Conservation (phyloP, 306 rosid genomes). For the Quercus rubra region DNA sequence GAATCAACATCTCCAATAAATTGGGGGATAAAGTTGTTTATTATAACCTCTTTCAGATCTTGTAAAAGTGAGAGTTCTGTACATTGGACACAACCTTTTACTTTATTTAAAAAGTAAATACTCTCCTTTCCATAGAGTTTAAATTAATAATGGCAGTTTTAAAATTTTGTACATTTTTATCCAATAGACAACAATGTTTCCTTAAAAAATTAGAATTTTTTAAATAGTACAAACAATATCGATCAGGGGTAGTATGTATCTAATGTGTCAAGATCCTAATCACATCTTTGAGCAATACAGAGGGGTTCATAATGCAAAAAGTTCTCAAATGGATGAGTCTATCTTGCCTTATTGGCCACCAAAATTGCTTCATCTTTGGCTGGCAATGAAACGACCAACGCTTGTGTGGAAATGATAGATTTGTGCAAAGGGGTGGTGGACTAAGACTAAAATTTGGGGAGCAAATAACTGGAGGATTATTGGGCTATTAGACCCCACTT, state of each 20-base stretch:
- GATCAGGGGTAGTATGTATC: too few species aligned
- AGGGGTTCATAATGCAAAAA: background rate
- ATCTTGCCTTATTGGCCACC: slow-evolving; percentile 8
- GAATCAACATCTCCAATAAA: too few species aligned
- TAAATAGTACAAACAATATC: too few species aligned
- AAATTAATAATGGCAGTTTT: too few species aligned
- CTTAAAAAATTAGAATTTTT: too few species aligned
- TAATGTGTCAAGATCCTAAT: background rate
- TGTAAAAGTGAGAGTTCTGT: too few species aligned
- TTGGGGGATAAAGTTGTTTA: fast-evolving
- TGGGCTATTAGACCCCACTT: slow-evolving; percentile 7
- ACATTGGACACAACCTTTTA: fast-evolving
- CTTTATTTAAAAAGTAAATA: too few species aligned
- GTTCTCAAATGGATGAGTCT: background rate
- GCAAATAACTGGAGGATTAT: slow-evolving; percentile 21
- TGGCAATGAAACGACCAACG: slow-evolving; percentile 14
- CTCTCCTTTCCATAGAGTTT: too few species aligned
- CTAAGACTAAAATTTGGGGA: background rate
- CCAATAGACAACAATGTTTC: too few species aligned
- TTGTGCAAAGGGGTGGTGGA: background rate
- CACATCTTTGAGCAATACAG: background rate
- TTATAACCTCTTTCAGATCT: fast-evolving
- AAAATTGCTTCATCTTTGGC: background rate
- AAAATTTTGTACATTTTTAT: too few species aligned
- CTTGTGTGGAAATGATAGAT: slow-evolving; percentile 15